Evolutionary conservation across 805 yeast genomes (phyloP).

Genomic region (Yamadazyma akitaensis): DNA sequence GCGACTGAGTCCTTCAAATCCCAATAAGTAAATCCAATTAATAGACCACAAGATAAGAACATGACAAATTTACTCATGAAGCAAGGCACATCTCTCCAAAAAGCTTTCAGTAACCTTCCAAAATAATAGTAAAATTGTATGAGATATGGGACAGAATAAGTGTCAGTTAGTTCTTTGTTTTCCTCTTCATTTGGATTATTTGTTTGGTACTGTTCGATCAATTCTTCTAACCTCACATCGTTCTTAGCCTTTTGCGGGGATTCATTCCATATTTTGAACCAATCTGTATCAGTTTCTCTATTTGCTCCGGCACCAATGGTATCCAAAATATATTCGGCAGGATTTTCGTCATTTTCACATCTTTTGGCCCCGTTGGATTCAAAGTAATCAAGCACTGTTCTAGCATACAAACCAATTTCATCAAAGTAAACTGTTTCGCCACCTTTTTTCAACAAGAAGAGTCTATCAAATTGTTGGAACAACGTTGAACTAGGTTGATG

Average conservation of each 20-base stretch:
- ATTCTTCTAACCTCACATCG: slow-evolving; percentile 51
- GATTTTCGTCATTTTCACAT: slow-evolving; percentile 36
- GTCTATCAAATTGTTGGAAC: slow-evolving; percentile 35
- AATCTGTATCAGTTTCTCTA: slow-evolving; percentile 64
- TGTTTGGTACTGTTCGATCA: slow-evolving; percentile 35
- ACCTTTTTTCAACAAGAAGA: slow-evolving; percentile 28
- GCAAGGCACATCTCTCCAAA: slow-evolving; percentile 28
- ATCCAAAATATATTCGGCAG: slow-evolving; percentile 83
- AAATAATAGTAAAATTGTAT: slow-evolving; percentile 28
- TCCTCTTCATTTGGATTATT: slow-evolving; percentile 19
- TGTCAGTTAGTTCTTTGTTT: slow-evolving; percentile 16
- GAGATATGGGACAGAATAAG: slow-evolving; percentile 26
- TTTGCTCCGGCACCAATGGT: slow-evolving; percentile 83
- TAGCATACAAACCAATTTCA: slow-evolving; percentile 65
- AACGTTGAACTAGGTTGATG: slow-evolving; percentile 54
- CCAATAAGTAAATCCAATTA: slow-evolving; percentile 69
- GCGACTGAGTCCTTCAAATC: slow-evolving; percentile 55
- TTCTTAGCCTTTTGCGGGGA: slow-evolving; percentile 51
- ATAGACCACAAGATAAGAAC: slow-evolving; percentile 51
- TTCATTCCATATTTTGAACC: slow-evolving; percentile 70
- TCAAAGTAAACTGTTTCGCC: slow-evolving; percentile 74
- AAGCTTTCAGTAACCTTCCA: slow-evolving; percentile 63
- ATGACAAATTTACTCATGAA: slow-evolving; percentile 53
- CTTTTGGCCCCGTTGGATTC: slow-evolving; percentile 63
- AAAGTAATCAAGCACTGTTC: slow-evolving; percentile 57